phyloP scores from a whole-genome alignment of 75 land plant species.

The Azolla pinnata region DNA sequence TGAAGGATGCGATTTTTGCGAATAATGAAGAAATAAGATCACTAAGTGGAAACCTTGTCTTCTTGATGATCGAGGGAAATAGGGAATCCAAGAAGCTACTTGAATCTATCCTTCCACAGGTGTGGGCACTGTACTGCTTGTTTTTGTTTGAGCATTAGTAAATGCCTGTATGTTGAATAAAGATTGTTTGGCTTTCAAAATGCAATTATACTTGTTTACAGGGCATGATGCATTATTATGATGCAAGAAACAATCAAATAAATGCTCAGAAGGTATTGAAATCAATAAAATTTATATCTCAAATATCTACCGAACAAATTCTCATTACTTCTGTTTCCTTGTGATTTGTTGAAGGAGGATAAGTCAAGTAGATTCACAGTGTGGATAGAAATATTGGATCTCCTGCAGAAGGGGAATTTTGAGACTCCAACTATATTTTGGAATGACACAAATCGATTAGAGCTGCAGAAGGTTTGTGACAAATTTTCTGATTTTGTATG shows the following conservation, averaged over 20 bases:
- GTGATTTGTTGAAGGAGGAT: conserved; percentile 14
- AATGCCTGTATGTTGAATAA: no score
- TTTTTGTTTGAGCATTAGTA: no score
- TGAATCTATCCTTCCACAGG: conserved; percentile 33
- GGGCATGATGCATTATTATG: conserved; percentile 36
- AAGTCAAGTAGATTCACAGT: conserved; percentile 10
- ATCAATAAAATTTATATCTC: no score
- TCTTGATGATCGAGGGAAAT: conserved; percentile 35
- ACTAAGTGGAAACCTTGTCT: conserved; percentile 29
- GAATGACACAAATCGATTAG: conserved; percentile 35
- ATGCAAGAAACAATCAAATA: conserved; percentile 12
- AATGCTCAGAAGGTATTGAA: conserved; percentile 12
- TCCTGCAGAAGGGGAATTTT: conserved; percentile 23
- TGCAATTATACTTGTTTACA: conserved; percentile 14
- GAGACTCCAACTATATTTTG: conserved; percentile 37
- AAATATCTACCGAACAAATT: no score
- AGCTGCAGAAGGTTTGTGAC: conserved; percentile 38
- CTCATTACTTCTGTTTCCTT: no score
- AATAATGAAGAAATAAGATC: conserved; percentile 21
- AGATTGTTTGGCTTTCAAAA: no score
- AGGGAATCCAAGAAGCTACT: conserved; percentile 28
- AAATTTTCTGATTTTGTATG: no score
- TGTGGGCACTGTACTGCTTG: no score
- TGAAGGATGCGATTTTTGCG: conserved; percentile 33
- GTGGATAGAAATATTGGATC: conserved; percentile 36